Evolutionary conservation across 2,329 filamentous ascomycete genomes (phyloP), one percentile per base, ranked within the genome.

Genomic region (Colletotrichum camelliae): DNA sequence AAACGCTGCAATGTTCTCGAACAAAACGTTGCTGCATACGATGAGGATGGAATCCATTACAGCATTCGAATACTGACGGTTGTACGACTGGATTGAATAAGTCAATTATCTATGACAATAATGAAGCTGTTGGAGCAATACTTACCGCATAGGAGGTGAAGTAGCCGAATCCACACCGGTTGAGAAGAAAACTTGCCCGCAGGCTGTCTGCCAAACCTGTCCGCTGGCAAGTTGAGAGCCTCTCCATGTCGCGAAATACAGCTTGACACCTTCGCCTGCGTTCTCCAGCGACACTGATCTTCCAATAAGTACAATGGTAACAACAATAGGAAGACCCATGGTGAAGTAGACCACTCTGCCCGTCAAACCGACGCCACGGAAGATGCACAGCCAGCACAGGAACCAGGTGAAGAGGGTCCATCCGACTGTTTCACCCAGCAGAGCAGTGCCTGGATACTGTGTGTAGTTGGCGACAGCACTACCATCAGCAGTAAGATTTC

Each of bases 301-400:
- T 21, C 89, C 90, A 62, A 92, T 86, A 31, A 92, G 85, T 70
- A 91, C 87, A 76, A 92, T 86, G 4, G 88, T 91, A 16, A 89
- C 88, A 74, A 90, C 83, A 66, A 92, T 90, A 1, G 90, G 90
- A 7, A 92, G 80, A 1, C 89, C 89, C 89, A 92, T 91, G n/a
- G 90, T 91, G 81, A 90, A 90, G 82, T 91, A 92, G 7, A 91
- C 90, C 12, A 91, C 90, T 7, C 90, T 87, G 3, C 90, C 90
- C 3, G 90, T 91, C 75, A 91, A 80, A 0, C 89, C 89, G 24
- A 92, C 89, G 8, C 91, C 88, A 43, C 89, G 88, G 81, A 91
- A 91, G 78, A 92, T 91, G 77, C 88, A 90, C 55, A 92, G 78
- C 89, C 90, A 91, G 78, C 92, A 87, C 1, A 91, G 81, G 79